These are phyloP conservation scores for Alternaria sp. DNA, from an alignment of 2,329 filamentous ascomycete species.

Conservation along the genomic window DNA sequence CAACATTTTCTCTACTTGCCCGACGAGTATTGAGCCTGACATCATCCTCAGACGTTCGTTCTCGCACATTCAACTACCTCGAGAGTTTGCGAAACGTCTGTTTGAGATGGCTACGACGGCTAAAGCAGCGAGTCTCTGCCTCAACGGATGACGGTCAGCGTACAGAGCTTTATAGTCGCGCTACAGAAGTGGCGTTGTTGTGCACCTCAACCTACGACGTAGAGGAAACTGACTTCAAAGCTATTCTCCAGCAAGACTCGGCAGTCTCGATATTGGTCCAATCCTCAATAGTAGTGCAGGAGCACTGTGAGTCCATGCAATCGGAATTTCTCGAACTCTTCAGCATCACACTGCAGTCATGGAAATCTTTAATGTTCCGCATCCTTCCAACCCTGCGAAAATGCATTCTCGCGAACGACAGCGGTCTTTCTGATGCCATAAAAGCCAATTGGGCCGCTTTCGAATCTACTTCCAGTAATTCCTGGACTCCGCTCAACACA, in stretches of 20 bases:
- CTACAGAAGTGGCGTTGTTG: constrained; percentile 54
- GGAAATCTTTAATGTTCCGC: constrained; percentile 18
- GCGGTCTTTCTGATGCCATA: constrained; percentile 29
- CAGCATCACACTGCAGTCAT: constrained; percentile 22
- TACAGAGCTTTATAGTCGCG: constrained; percentile 43
- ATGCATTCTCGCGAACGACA: constrained; percentile 7
- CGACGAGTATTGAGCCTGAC: constrained; percentile 57
- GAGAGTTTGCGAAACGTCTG: constrained; percentile 43
- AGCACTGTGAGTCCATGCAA: constrained; percentile 16
- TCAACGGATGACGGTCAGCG: constrained; percentile 38
- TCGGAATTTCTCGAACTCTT: constrained; percentile 12
- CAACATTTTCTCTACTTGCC: constrained; percentile 53
- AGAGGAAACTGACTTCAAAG: constrained; percentile 43
- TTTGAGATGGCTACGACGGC: constrained; percentile 52
- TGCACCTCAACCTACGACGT: constrained; percentile 59
- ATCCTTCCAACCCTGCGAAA: constrained; percentile 17
- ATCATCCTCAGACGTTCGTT: constrained; percentile 21
- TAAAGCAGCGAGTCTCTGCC: constrained; percentile 42
- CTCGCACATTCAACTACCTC: constrained; percentile 46
- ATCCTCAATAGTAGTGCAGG: constrained; percentile 33
- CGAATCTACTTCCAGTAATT: neutral
- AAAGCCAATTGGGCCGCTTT: constrained; percentile 32
- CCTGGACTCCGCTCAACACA: constrained; percentile 23
- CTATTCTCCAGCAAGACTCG: constrained; percentile 34
- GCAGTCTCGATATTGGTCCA: constrained; percentile 29